phyloP scores from a whole-genome alignment of 2,329 filamentous ascomycete species.

The Lachnellula subtilissima region DNA sequence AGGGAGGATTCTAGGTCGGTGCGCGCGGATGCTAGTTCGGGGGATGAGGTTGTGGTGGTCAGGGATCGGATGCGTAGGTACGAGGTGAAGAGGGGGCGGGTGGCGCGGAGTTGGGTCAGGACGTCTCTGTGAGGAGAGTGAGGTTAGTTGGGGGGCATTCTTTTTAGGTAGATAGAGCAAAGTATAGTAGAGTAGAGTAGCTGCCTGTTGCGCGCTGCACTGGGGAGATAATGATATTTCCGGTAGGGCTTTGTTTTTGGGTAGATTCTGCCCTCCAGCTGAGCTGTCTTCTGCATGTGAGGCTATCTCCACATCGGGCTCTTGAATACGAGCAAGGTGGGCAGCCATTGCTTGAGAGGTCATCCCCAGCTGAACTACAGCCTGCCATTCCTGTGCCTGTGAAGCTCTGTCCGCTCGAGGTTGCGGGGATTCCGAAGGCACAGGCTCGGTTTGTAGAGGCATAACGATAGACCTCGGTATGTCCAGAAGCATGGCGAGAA shows the following conservation, averaged over 20 bases:
- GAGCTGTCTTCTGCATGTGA: no score
- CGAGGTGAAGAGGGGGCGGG: conserved; percentile 84
- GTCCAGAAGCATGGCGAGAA: not conserved
- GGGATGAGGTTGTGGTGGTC: conserved; percentile 54
- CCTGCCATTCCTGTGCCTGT: no score
- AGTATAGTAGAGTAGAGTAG: no score
- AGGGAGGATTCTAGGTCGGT: conserved; percentile 64
- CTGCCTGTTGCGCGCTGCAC: no score
- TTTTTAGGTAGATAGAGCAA: no score
- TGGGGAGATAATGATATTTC: no score
- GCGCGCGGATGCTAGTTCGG: conserved; percentile 77
- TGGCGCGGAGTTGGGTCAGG: conserved; percentile 71
- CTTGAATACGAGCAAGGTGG: no score
- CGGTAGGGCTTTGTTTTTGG: no score
- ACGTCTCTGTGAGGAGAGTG: conserved; percentile 63
- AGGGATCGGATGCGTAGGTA: conserved; percentile 94
- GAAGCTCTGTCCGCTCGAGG: not conserved
- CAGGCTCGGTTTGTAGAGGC: not conserved
- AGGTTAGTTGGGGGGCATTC: not conserved
- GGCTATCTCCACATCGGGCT: no score
- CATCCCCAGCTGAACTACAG: no score
- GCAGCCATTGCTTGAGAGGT: no score
- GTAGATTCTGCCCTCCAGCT: no score
- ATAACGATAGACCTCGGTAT: not conserved
- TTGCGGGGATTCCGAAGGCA: conserved; percentile 1